These are phyloP conservation scores for Ogataea paradorogensis DNA, from an alignment of 805 yeast species.

Conservation along the genomic window DNA sequence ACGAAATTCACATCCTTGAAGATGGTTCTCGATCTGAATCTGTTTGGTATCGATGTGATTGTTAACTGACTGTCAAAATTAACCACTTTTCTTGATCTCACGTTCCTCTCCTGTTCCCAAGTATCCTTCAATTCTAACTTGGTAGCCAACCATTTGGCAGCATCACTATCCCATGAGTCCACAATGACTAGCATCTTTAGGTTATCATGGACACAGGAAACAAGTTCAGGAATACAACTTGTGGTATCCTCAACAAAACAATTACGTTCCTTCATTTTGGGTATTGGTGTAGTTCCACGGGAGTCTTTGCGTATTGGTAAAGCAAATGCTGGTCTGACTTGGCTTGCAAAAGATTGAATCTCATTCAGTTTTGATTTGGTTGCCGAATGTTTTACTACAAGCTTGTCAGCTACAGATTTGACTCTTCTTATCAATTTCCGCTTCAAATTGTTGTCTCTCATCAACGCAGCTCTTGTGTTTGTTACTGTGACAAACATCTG, in stretches of 20 bases:
- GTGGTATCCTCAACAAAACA: constrained; percentile 1
- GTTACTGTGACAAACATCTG: constrained; percentile 42
- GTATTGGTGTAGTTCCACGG: not conserved
- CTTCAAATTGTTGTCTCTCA: constrained; percentile 35
- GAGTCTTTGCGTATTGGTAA: not conserved
- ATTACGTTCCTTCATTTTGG: not conserved
- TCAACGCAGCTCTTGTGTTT: constrained; percentile 44
- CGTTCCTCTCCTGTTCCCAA: constrained; percentile 19
- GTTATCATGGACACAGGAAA: not conserved
- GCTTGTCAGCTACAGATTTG: constrained; percentile 24
- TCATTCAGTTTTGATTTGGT: constrained; percentile 42
- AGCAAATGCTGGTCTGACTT: constrained; percentile 21
- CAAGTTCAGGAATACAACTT: constrained; percentile 1
- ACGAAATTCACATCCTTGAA: constrained; percentile 43
- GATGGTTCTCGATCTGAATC: constrained; percentile 35
- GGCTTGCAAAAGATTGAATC: constrained; percentile 26
- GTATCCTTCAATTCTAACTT: constrained; percentile 32
- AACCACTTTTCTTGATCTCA: constrained; percentile 2
- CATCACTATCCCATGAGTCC: constrained; percentile 43
- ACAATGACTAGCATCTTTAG: constrained; percentile 39
- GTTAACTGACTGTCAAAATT: constrained; percentile 22
- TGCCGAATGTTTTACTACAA: constrained; percentile 25
- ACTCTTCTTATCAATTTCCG: constrained; percentile 33
- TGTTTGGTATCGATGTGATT: constrained; percentile 42
- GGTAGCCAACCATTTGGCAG: constrained; percentile 9